These are phyloP conservation scores for Microstegium vimineum DNA, from an alignment of 176 grass and related monocot genomes.

Conservation along the genomic window DNA sequence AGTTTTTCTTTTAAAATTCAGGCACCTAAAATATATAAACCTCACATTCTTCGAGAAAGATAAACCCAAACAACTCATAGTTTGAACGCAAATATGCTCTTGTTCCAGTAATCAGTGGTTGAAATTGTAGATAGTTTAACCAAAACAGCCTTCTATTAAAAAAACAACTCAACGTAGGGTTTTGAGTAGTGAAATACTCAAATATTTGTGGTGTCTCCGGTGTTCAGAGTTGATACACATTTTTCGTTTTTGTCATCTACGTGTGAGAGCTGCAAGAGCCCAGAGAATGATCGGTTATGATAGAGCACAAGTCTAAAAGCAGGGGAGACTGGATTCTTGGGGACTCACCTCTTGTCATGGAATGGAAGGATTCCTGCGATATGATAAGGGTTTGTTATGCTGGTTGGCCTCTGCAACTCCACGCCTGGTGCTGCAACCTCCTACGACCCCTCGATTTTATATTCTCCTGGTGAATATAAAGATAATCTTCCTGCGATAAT, in stretches of 20 bases:
- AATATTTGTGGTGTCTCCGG: neutral
- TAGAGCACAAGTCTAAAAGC: neutral
- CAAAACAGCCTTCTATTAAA: too few species aligned
- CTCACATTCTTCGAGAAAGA: too few species aligned
- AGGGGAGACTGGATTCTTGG: neutral
- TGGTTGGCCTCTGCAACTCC: neutral
- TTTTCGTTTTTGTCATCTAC: neutral
- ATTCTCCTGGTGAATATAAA: neutral
- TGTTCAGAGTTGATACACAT: neutral
- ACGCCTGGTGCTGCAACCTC: neutral
- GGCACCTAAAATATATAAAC: too few species aligned
- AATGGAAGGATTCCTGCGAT: neutral
- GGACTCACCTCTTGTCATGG: neutral
- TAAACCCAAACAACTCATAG: too few species aligned
- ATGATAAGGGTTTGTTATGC: too few species aligned
- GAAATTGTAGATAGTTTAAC: too few species aligned
- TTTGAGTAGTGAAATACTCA: neutral
- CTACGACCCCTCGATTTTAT: neutral
- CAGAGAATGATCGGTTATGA: neutral
- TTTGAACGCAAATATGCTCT: too few species aligned
- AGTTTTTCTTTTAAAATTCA: too few species aligned
- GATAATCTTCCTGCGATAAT: neutral
- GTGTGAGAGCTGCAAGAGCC: neutral
- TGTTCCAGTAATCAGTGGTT: too few species aligned
- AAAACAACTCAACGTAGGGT: too few species aligned